phyloP scores from a whole-genome alignment of 208 protist genomes.

The Vickermania ingenoplastis region DNA sequence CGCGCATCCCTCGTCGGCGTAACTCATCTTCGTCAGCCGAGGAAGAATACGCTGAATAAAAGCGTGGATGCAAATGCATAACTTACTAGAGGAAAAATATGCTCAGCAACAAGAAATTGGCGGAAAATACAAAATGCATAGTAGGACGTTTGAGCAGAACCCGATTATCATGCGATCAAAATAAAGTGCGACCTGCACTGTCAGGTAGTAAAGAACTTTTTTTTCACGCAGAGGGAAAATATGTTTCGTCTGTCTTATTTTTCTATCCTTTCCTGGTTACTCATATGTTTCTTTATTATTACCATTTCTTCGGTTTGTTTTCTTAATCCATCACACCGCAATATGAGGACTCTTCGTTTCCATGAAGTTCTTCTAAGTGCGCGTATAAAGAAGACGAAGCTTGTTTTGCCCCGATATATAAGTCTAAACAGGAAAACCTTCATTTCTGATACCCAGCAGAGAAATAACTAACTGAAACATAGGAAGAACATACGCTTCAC shows the following conservation, averaged over 20 bases:
- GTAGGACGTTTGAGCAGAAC: background rate
- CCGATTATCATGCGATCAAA: background rate
- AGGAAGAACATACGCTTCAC: background rate
- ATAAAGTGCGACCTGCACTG: too few species aligned
- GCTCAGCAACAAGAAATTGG: background rate
- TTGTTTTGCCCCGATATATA: background rate
- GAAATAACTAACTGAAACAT: background rate
- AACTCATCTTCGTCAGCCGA: background rate
- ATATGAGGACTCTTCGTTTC: background rate
- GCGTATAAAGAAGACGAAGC: background rate
- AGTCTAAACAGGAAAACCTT: background rate
- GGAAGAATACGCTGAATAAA: background rate
- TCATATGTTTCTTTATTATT: slow-evolving; percentile 6
- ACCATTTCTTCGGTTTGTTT: background rate
- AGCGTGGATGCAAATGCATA: background rate
- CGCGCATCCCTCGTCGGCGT: background rate
- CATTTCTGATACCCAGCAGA: background rate
- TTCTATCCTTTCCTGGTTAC: slow-evolving; percentile 3
- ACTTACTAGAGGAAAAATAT: background rate
- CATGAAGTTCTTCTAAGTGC: slow-evolving; percentile 1
- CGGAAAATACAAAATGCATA: background rate
- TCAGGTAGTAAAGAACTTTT: background rate
- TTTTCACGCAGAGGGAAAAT: background rate
- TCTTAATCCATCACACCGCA: background rate
- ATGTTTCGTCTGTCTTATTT: slow-evolving; percentile 4